These are phyloP conservation scores for Zanthoxylum bungeanum DNA, from an alignment of 345 rosid species.

Conservation along the genomic window DNA sequence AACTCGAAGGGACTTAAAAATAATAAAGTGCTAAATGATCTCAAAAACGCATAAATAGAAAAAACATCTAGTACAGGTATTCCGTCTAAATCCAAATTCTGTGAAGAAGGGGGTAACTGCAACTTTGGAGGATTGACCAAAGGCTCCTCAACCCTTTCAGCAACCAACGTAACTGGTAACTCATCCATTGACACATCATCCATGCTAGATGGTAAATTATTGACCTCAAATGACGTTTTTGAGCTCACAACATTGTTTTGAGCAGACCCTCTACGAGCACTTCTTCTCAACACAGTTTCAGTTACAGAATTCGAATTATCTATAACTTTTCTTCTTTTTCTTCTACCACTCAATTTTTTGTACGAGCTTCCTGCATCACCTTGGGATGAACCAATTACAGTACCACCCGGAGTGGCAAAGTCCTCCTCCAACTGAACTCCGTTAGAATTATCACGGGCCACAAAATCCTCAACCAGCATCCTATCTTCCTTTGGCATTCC, in stretches of 20 bases:
- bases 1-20: conserved; percentile 92
- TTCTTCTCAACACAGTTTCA: conserved; percentile 74
- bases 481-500: conserved; percentile 31
- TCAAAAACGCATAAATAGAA: conserved; percentile 73
- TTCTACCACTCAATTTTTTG: conserved; percentile 36
- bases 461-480: conserved; percentile 1
- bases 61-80: conserved; percentile 58
- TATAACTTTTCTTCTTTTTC: conserved; percentile 48
- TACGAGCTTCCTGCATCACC: conserved; percentile 30
- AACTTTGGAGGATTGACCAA: conserved; percentile 52
- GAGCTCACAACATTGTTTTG: conserved; percentile 29
- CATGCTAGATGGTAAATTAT: conserved; percentile 49
- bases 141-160: conserved; percentile 36
- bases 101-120: conserved; percentile 75
- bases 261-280: conserved; percentile 65
- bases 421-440: conserved; percentile 27
- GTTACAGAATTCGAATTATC: conserved; percentile 26
- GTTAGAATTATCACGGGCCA: conserved; percentile 23
- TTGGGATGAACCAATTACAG: conserved; percentile 29
- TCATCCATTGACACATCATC: conserved; percentile 61
- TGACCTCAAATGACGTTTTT: conserved; percentile 18
- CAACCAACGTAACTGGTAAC: conserved; percentile 25
- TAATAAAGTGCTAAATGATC: conserved; percentile 80
- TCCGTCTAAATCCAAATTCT: conserved; percentile 57
- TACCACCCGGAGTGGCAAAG: conserved; percentile 23